Conservation (phyloP, 805 yeast genomes). For the Clavispora asparagi region DNA sequence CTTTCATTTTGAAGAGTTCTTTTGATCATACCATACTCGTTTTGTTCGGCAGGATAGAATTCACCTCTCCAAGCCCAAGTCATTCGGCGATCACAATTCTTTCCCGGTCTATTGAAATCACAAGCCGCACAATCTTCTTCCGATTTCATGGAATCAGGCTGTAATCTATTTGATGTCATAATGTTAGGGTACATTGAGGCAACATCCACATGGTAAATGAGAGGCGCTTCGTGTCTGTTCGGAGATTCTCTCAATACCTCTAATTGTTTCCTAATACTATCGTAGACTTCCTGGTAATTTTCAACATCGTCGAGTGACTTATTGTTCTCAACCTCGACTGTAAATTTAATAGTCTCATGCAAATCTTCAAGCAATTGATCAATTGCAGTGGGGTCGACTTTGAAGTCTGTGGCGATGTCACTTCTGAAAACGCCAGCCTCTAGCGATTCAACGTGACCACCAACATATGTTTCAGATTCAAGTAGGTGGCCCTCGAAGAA, state of each 20-base stretch:
- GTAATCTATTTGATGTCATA: conserved; percentile 94
- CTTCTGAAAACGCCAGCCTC: conserved; percentile 98
- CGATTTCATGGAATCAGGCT: conserved; percentile 94
- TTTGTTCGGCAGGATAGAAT: conserved; percentile 82
- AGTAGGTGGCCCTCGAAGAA: conserved; percentile 91
- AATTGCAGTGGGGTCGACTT: conserved; percentile 73
- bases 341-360: conserved; percentile 72
- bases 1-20: conserved; percentile 74
- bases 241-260: conserved; percentile 59
- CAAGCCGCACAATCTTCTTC: conserved; percentile 97
- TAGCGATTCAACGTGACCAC: conserved; percentile 96
- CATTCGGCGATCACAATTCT: conserved; percentile 82
- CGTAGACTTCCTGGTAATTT: conserved; percentile 72
- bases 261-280: conserved; percentile 49
- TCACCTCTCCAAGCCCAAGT: conserved; percentile 99
- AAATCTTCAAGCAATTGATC: conserved; percentile 74
- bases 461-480: conserved; percentile 96
- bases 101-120: conserved; percentile 94
- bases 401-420: conserved; percentile 72
- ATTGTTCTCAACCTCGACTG: conserved; percentile 76
- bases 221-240: conserved; percentile 67
- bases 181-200: conserved; percentile 99
- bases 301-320: conserved; percentile 69
- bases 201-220: conserved; percentile 96
- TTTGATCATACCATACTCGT: conserved; percentile 86